A percentile compares a stretch with the other conserved stretches of the same genome.
These are phyloP conservation scores for Pichia sporocuriosa DNA, from an alignment of 805 yeast species.

Conservation along the genomic window DNA sequence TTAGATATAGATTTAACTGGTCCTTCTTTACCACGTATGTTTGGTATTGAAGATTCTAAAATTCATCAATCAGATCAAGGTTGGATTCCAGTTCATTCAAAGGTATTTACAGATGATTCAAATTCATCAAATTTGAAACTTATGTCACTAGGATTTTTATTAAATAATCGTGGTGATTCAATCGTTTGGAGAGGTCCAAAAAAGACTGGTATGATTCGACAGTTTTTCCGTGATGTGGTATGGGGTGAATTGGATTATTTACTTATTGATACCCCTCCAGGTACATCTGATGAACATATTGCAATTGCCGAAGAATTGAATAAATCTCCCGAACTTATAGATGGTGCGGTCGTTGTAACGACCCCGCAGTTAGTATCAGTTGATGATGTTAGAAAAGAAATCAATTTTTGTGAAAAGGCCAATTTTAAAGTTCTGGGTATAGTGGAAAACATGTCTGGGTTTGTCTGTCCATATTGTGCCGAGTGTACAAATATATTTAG, in stretches of 20 bases:
- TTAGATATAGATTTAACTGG: slow-evolving; percentile 94
- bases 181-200: slow-evolving; percentile 99
- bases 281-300: slow-evolving; percentile 96
- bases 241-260: slow-evolving; percentile 84
- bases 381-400: slow-evolving; percentile 91
- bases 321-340: slow-evolving; percentile 52
- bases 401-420: slow-evolving; percentile 85
- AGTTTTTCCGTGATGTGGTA: slow-evolving; percentile 80
- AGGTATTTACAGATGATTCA: slow-evolving; percentile 22
- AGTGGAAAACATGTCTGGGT: slow-evolving; percentile 95
- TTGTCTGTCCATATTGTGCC: slow-evolving; percentile 86
- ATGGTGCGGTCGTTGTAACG: slow-evolving; percentile 92
- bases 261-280: slow-evolving; percentile 96
- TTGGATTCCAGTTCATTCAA: slow-evolving; percentile 81
- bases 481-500: slow-evolving; percentile 91
- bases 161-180: slow-evolving; percentile 78
- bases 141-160: slow-evolving; percentile 83
- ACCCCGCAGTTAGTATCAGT: slow-evolving; percentile 94
- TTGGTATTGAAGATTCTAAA: slow-evolving; percentile 75
- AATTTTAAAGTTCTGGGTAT: slow-evolving; percentile 75
- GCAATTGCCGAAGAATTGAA: slow-evolving; percentile 89
- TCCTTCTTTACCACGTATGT: slow-evolving; percentile 94
- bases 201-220: slow-evolving; percentile 95
- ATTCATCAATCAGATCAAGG: slow-evolving; percentile 85
- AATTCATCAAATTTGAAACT: slow-evolving; percentile 32